Percentiles rank a stretch among this genome's conserved stretches.
Conservation (phyloP, 352 stramenopile genomes). For the Discostella stelligera region DNA sequence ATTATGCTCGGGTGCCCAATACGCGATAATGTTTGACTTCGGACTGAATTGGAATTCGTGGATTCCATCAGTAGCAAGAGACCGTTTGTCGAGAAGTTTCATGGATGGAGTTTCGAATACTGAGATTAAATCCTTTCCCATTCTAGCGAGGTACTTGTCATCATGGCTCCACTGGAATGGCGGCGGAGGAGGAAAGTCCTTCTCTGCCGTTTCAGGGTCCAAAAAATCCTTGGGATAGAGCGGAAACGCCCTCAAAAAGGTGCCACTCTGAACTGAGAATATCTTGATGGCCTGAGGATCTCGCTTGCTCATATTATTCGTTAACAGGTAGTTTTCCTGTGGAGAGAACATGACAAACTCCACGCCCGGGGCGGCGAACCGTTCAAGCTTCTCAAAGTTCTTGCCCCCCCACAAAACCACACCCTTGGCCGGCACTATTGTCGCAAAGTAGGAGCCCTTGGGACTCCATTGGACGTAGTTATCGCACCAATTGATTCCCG, state of each 20-base stretch:
- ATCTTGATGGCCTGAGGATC: conserved; percentile 94
- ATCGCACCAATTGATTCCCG: conserved; percentile 96
- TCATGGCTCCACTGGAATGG: conserved; percentile 94
- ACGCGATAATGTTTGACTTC: conserved; percentile 91
- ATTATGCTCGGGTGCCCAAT: conserved; percentile 94
- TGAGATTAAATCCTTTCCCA: conserved; percentile 88
- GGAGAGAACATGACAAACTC: conserved; percentile 93
- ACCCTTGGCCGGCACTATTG: conserved; percentile 93
- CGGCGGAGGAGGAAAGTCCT: conserved; percentile 51
- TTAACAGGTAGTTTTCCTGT: conserved; percentile 96
- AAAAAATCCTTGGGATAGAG: conserved; percentile 76
- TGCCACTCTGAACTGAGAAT: conserved; percentile 91
- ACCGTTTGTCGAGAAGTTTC: conserved; percentile 97
- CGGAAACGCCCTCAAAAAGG: conserved; percentile 79
- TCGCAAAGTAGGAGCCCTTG: conserved; percentile 95
- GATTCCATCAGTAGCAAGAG: conserved; percentile 91
- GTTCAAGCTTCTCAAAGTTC: conserved; percentile 96
- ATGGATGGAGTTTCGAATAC: conserved; percentile 96
- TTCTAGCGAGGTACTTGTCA: conserved; percentile 93
- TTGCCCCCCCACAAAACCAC: conserved; percentile 96
- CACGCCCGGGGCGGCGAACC: conserved; percentile 93
- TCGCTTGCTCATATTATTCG: conserved; percentile 89
- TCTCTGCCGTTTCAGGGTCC: conserved; percentile 77
- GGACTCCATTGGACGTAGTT: conserved; percentile 96
- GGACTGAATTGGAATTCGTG: conserved; percentile 98